Conservation (phyloP, 345 rosid species). For the Aethionema arabicum region DNA sequence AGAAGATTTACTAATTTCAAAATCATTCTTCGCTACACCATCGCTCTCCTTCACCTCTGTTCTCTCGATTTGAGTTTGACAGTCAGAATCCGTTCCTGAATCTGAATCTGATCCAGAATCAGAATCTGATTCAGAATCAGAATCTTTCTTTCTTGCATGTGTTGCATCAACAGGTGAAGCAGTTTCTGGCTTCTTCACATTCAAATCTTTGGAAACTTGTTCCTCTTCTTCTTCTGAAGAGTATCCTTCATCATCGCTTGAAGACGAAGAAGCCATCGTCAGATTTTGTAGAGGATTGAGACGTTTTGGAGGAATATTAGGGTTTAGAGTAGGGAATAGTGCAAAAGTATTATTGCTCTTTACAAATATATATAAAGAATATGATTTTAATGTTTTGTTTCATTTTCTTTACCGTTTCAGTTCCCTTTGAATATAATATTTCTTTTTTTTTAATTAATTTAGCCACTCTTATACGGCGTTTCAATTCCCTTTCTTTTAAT, state of each 20-base stretch:
- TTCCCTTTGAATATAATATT: neutral
- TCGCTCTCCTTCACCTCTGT: slow-evolving; percentile 27
- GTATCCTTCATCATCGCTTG: slow-evolving; percentile 36
- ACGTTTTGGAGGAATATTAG: slow-evolving; percentile 25
- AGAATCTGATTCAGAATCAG: no score
- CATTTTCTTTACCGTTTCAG: neutral
- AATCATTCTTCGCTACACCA: no score
- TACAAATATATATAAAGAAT: no score
- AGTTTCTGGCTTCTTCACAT: slow-evolving; percentile 4
- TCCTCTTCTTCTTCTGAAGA: slow-evolving; percentile 21
- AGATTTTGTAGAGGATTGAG: slow-evolving; percentile 21
- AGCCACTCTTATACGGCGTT: no score
- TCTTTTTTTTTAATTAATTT: no score
- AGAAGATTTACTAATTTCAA: slow-evolving; percentile 2
- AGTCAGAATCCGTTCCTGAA: slow-evolving; percentile 37
- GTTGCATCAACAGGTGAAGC: neutral
- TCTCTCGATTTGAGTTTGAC: slow-evolving; percentile 1
- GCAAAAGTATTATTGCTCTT: no score
- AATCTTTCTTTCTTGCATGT: neutral
- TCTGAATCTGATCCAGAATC: slow-evolving; percentile 32
- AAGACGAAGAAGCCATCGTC: slow-evolving; percentile 34
- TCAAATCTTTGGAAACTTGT: neutral
- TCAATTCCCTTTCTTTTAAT: no score
- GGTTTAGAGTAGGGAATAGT: slow-evolving; percentile 2
- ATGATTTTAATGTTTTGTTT: no score